phyloP scores from a whole-genome alignment of 1,284 basidiomycete genomes.

The Cutaneotrichosporon sp. region DNA sequence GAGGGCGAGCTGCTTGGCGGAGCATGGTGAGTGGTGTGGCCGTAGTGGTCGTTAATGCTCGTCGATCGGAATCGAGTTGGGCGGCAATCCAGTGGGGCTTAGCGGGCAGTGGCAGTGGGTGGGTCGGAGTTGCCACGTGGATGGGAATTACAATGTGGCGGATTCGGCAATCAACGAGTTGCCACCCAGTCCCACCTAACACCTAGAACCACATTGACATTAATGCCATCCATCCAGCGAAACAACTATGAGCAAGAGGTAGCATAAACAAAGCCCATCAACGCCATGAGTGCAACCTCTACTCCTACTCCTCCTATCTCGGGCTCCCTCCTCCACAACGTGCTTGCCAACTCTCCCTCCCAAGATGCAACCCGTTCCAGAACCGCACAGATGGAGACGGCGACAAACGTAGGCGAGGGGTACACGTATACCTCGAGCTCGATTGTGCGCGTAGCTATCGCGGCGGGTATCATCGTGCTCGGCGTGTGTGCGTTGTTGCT shows the following conservation, averaged over 20 bases:
- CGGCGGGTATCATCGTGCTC: constrained; percentile 47
- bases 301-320: not conserved
- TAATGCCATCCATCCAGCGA: not conserved
- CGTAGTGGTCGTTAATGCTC: not conserved
- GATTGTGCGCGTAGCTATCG: constrained; percentile 46
- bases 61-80: not conserved
- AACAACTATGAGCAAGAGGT: not conserved
- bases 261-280: too few relatives aligned
- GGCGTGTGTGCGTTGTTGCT: constrained; percentile 37
- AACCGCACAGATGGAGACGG: constrained; percentile 11
- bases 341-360: not conserved
- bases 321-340: not conserved
- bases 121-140: not conserved
- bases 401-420: constrained; percentile 16
- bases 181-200: not conserved
- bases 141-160: not conserved
- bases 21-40: constrained; percentile 23
- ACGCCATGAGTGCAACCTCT: too few relatives aligned
- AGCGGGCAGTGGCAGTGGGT: not conserved
- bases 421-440: constrained; percentile 40
- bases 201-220: not conserved
- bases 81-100: not conserved
- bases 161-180: not conserved
- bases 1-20: constrained; percentile 21
- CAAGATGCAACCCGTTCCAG: not conserved